Conservation (phyloP, 805 yeast genomes). For the Metschnikowia aberdeeniae region DNA sequence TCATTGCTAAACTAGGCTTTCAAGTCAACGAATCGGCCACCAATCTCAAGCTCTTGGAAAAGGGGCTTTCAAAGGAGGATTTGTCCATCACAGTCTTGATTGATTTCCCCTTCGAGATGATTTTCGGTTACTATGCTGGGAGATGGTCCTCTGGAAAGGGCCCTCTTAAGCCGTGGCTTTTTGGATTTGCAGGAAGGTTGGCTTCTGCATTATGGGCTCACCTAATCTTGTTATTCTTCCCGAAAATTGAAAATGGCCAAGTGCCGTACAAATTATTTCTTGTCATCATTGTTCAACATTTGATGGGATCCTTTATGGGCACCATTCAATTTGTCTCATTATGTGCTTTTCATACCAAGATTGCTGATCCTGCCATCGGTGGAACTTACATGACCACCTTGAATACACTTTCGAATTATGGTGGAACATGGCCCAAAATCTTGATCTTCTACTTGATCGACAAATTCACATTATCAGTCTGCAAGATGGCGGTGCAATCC, state of each 20-base stretch:
- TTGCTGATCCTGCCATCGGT: slow-evolving; percentile 94
- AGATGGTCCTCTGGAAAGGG: slow-evolving; percentile 82
- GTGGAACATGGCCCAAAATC: slow-evolving; percentile 97
- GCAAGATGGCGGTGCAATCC: slow-evolving; percentile 33
- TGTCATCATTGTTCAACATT: slow-evolving; percentile 76
- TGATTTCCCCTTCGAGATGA: slow-evolving; percentile 92
- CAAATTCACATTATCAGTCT: slow-evolving; percentile 62
- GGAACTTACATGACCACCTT: slow-evolving; percentile 97
- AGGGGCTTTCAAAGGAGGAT: slow-evolving; percentile 91
- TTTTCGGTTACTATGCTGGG: slow-evolving; percentile 94
- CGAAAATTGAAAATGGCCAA: slow-evolving; percentile 39
- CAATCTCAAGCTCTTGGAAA: slow-evolving; percentile 82
- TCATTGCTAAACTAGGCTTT: slow-evolving; percentile 84
- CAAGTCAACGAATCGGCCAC: slow-evolving; percentile 97
- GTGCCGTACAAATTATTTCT: slow-evolving; percentile 55
- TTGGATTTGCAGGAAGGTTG: slow-evolving; percentile 80
- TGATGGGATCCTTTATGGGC: slow-evolving; percentile 84
- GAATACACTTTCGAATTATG: slow-evolving; percentile 86
- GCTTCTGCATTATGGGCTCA: slow-evolving; percentile 74
- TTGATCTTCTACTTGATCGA: slow-evolving; percentile 78
- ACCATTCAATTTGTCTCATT: slow-evolving; percentile 94
- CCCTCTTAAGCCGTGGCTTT: slow-evolving; percentile 85
- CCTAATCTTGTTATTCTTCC: slow-evolving; percentile 67
- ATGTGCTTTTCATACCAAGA: slow-evolving; percentile 90
- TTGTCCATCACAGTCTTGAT: slow-evolving; percentile 87